phyloP scores from a whole-genome alignment of 2,329 filamentous ascomycete species.

The Dothistroma pini region DNA sequence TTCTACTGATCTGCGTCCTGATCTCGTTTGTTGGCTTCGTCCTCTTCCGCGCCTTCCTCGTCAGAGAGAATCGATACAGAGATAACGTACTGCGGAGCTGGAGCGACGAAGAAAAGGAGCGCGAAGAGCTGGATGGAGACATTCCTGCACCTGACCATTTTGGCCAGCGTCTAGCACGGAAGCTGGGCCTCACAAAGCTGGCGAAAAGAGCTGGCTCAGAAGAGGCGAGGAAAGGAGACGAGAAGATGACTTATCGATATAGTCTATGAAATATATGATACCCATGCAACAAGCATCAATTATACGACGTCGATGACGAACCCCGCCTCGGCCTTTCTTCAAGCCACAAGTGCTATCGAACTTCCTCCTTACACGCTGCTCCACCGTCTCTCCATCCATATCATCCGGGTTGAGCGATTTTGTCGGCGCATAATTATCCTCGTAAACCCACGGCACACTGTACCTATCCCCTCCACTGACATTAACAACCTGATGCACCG shows the following conservation, averaged over 20 bases:
- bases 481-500: slow-evolving; percentile 47
- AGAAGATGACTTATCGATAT: slow-evolving; percentile 47
- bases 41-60: slow-evolving; percentile 37
- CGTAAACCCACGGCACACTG: slow-evolving; percentile 49
- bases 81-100: slow-evolving; percentile 28
- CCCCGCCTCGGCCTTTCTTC: not conserved
- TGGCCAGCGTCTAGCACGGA: slow-evolving; percentile 13
- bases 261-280: slow-evolving; percentile 37
- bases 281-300: not conserved
- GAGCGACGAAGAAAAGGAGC: slow-evolving; percentile 39
- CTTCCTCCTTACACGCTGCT: slow-evolving; percentile 21
- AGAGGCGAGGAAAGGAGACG: slow-evolving; percentile 41
- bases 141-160: slow-evolving; percentile 26
- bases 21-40: slow-evolving; percentile 41
- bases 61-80: slow-evolving; percentile 39
- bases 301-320: not conserved
- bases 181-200: slow-evolving; percentile 21
- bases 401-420: slow-evolving; percentile 20
- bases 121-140: slow-evolving; percentile 36
- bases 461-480: slow-evolving; percentile 38
- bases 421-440: slow-evolving; percentile 19
- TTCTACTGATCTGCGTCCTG: slow-evolving; percentile 40
- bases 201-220: slow-evolving; percentile 35
- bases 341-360: slow-evolving; percentile 22
- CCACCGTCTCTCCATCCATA: slow-evolving; percentile 21